phyloP scores from a whole-genome alignment of 805 yeast species.

The Ogataea methylovora region DNA sequence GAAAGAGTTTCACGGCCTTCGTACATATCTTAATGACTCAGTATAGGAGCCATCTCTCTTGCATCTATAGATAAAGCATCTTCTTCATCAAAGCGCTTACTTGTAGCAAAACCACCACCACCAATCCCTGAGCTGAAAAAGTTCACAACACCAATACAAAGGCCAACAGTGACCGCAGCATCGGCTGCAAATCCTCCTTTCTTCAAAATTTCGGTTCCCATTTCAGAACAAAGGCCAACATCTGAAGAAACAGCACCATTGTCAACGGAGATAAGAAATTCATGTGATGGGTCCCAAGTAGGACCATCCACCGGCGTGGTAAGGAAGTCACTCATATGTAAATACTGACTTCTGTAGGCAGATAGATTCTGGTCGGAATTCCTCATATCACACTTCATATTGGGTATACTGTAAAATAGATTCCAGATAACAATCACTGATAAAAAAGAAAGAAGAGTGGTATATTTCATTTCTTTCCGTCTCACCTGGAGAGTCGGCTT shows the following conservation, averaged over 20 bases:
- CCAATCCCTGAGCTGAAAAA: conserved; percentile 92
- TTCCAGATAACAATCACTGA: too few relatives aligned
- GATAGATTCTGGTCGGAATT: too few relatives aligned
- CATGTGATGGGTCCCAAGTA: conserved; percentile 32
- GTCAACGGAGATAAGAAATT: conserved; percentile 31
- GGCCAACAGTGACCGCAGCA: conserved; percentile 81
- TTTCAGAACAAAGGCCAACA: conserved; percentile 50
- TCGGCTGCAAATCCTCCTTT: conserved; percentile 83
- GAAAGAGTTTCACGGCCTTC: conserved; percentile 39
- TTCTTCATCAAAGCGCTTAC: conserved; percentile 29
- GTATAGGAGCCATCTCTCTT: conserved; percentile 77
- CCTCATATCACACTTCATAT: too few relatives aligned
- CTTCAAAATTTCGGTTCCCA: conserved; percentile 51
- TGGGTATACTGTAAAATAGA: too few relatives aligned
- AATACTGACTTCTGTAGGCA: too few relatives aligned
- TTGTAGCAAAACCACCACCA: conserved; percentile 78
- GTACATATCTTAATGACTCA: conserved; percentile 61
- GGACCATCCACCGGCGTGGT: conserved; percentile 32
- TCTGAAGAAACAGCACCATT: conserved; percentile 66
- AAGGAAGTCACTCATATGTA: too few relatives aligned
- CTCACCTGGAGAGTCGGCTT: too few relatives aligned
- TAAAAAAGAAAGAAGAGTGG: too few relatives aligned
- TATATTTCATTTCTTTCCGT: too few relatives aligned
- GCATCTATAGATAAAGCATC: conserved; percentile 68
- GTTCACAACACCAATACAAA: conserved; percentile 81